A percentile compares a stretch with the other conserved stretches of the same genome.
Conservation (phyloP, 2,329 filamentous ascomycete species). For the Penicillium expansum region DNA sequence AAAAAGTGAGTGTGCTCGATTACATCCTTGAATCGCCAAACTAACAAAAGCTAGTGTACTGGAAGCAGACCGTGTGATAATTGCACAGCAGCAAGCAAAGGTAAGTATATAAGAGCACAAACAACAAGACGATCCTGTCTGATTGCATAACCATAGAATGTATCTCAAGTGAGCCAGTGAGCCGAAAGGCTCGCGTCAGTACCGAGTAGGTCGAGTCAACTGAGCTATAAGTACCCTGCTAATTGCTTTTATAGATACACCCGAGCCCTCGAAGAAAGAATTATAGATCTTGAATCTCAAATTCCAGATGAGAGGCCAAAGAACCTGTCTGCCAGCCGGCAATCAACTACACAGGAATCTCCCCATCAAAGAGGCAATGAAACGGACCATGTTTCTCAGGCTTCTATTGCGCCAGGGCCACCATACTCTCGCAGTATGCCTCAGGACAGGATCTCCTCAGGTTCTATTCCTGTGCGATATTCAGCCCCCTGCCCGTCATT, state of each 20-base stretch:
- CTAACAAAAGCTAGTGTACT: conserved; percentile 5
- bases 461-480: neutral
- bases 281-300: conserved; percentile 12
- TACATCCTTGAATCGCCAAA: neutral
- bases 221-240: neutral
- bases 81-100: conserved; percentile 9
- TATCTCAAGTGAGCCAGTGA: conserved; percentile 4
- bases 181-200: conserved; percentile 8
- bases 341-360: neutral
- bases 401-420: neutral
- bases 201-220: conserved; percentile 1
- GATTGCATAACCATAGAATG: conserved; percentile 8
- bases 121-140: neutral
- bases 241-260: conserved; percentile 7
- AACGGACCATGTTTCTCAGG: neutral
- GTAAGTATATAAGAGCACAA: neutral
- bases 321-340: neutral
- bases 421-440: neutral
- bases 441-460: neutral
- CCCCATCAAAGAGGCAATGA: neutral
- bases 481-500: neutral
- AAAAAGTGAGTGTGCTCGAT: conserved; percentile 5
- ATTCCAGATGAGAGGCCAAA: neutral
- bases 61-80: conserved; percentile 13
- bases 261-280: conserved; percentile 10